Evolutionary conservation across 768 basidiomycete genomes (phyloP).

Genomic region (Boletus rufocinnamomeus): DNA sequence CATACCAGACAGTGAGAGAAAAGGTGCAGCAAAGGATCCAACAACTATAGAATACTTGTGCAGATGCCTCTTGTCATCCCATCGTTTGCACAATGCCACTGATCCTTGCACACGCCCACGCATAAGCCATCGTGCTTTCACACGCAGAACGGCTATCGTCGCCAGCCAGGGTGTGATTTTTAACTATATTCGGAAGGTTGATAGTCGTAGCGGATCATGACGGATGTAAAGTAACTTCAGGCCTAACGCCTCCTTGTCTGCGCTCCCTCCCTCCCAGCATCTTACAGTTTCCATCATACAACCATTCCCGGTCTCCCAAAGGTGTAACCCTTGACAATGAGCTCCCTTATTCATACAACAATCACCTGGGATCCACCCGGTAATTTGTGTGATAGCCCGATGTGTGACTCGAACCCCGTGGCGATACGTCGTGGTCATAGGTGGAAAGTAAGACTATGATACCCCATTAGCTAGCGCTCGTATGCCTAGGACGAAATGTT

Average conservation of each 20-base stretch:
- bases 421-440: conserved; percentile 8
- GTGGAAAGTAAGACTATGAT: conserved; percentile 12
- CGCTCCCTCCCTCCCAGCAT: neutral
- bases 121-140: neutral
- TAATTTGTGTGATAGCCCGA: neutral
- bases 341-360: conserved; percentile 18
- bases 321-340: neutral
- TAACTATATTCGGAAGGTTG: neutral
- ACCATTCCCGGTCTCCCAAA: neutral
- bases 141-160: neutral
- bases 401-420: neutral
- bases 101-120: neutral
- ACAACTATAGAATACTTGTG: conserved; percentile 55
- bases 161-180: neutral
- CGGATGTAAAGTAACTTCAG: conserved; percentile 10
- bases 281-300: conserved; percentile 17
- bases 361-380: conserved; percentile 4
- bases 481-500: neutral
- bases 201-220: conserved; percentile 1
- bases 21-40: conserved; percentile 82
- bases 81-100: neutral
- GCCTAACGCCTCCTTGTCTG: neutral
- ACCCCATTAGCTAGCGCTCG: neutral
- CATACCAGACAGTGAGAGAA: conserved; percentile 88
- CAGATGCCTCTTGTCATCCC: conserved; percentile 23